Evolutionary conservation across 163 green algal genomes (phyloP).

Genomic region (Picocystis sp.): DNA sequence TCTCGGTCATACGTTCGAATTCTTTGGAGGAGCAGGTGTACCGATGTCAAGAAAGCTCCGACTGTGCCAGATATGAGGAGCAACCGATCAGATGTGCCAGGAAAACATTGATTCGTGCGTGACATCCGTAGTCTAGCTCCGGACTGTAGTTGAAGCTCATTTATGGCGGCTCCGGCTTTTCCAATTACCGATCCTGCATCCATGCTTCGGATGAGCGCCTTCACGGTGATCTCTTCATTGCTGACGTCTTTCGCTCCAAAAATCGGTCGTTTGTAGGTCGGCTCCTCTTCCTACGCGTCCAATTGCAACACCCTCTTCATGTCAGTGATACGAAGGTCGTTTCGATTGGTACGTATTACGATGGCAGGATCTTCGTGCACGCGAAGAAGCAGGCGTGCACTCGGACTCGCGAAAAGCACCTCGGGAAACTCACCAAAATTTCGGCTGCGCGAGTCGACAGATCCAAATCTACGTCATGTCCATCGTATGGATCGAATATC

Average conservation of each 20-base stretch:
- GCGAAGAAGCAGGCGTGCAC: too few species aligned
- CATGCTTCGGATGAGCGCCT: slow-evolving; percentile 49
- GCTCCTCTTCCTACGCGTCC: too few species aligned
- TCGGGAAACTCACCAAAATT: too few species aligned
- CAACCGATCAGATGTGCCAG: slow-evolving; percentile 54
- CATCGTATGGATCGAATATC: too few species aligned
- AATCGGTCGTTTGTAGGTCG: too few species aligned
- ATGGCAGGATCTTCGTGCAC: too few species aligned
- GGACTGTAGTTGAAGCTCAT: slow-evolving; percentile 44
- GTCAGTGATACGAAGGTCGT: too few species aligned
- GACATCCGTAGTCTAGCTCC: slow-evolving; percentile 52
- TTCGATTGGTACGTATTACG: too few species aligned
- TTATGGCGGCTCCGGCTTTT: slow-evolving; percentile 48
- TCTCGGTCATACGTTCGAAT: slow-evolving; percentile 22
- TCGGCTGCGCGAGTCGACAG: too few species aligned
- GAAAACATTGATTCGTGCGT: slow-evolving; percentile 52
- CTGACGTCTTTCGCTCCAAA: background rate
- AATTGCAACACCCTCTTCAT: too few species aligned
- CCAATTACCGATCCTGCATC: slow-evolving; percentile 50
- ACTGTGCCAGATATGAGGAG: slow-evolving; percentile 45
- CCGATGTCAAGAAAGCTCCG: slow-evolving; percentile 35
- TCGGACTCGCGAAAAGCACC: too few species aligned
- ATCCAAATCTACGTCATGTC: too few species aligned
- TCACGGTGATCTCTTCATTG: slow-evolving; percentile 14
- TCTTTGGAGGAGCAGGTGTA: slow-evolving; percentile 54